Evolutionary conservation across 2,329 filamentous ascomycete genomes (phyloP).

Genomic region (Hymenoscyphus occultus): DNA sequence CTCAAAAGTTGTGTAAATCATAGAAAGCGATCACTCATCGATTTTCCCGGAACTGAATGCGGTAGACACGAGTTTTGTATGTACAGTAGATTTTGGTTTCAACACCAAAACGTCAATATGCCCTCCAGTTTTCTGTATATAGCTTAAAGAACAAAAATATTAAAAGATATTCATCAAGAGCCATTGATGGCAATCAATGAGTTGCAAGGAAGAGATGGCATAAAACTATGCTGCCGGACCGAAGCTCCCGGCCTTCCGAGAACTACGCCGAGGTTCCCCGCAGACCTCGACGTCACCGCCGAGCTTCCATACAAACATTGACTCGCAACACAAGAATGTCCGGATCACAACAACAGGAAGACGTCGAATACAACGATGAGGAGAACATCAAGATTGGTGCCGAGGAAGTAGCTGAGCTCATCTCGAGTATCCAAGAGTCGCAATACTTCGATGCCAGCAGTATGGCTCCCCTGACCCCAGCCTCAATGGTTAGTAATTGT

Average conservation of each 20-base stretch:
- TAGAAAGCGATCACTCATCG: no score
- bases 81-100: no score
- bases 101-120: no score
- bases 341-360: not conserved
- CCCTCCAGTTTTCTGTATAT: no score
- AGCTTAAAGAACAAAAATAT: no score
- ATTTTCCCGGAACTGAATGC: no score
- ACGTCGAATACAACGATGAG: slow-evolving; percentile 1
- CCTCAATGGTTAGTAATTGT: slow-evolving; percentile 32
- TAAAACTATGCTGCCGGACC: not conserved
- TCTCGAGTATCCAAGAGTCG: slow-evolving; percentile 33
- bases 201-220: not conserved
- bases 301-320: not conserved
- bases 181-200: no score
- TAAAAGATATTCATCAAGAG: no score
- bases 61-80: no score
- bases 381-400: slow-evolving; percentile 5
- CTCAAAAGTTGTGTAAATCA: no score
- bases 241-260: not conserved
- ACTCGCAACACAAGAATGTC: not conserved
- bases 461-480: slow-evolving; percentile 35
- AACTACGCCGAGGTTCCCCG: not conserved
- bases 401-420: slow-evolving; percentile 30
- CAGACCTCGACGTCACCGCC: slow-evolving; percentile 1
- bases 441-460: slow-evolving; percentile 35